A percentile compares a stretch with the other conserved stretches of the same genome.
Conservation (phyloP, 345 rosid genomes). For the Moricandia arvensis region DNA sequence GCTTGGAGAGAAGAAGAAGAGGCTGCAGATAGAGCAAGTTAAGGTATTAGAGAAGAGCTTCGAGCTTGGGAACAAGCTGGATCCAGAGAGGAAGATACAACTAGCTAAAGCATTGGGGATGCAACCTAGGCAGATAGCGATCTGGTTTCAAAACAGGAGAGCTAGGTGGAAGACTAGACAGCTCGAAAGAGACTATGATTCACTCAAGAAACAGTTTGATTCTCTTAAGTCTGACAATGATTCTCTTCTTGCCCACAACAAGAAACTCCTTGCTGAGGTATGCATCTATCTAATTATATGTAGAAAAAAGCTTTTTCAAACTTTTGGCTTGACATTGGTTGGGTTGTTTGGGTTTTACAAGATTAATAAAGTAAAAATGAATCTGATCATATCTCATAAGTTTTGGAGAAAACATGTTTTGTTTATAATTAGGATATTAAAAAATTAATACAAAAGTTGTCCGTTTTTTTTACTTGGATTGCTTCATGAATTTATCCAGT, state of each 20-base stretch:
- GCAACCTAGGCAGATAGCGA: slow-evolving; percentile 70
- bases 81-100: slow-evolving; percentile 70
- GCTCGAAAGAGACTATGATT: slow-evolving; percentile 62
- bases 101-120: slow-evolving; percentile 67
- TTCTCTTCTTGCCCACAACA: slow-evolving; percentile 61
- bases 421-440: too few species aligned
- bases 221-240: slow-evolving; percentile 61
- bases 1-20: slow-evolving; percentile 71
- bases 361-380: slow-evolving; percentile 4
- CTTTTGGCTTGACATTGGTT: background rate
- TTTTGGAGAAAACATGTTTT: background rate
- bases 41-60: slow-evolving; percentile 72
- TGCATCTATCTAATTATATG: background rate
- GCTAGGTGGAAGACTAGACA: slow-evolving; percentile 84
- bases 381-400: background rate
- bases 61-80: slow-evolving; percentile 74
- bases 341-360: background rate
- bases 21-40: slow-evolving; percentile 66
- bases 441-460: background rate
- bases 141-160: slow-evolving; percentile 78
- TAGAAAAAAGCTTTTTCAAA: background rate
- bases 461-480: background rate
- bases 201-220: slow-evolving; percentile 64
- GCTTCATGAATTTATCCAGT: background rate
- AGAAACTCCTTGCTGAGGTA: slow-evolving; percentile 64